Conservation (phyloP, 1,284 basidiomycete genomes). For the Marasmius tenuissimus region DNA sequence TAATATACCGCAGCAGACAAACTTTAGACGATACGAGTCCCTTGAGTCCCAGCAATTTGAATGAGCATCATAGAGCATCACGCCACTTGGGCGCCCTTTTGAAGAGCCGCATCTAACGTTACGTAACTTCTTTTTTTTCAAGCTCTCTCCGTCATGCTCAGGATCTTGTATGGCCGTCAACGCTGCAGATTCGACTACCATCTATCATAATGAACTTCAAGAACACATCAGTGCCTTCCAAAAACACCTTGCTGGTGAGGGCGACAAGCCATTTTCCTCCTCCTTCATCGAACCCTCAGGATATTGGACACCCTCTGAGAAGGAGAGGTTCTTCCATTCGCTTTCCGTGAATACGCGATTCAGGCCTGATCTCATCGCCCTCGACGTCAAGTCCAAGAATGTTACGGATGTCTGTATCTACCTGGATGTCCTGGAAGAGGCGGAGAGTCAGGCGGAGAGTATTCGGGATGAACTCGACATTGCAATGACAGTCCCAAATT, state of each 20-base stretch:
- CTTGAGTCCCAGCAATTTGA: no score
- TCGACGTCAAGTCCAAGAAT: constrained; percentile 24
- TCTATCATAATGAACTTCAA: not conserved
- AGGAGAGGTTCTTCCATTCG: constrained; percentile 16
- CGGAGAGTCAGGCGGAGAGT: constrained; percentile 5
- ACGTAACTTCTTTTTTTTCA: no score
- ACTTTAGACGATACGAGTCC: no score
- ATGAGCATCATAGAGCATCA: no score
- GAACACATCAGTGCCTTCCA: not conserved
- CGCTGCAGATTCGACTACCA: not conserved
- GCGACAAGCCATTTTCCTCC: not conserved
- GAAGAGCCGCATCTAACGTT: no score
- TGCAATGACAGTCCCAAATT: constrained; percentile 59
- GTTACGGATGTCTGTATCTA: constrained; percentile 30
- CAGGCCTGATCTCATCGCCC: constrained; percentile 32
- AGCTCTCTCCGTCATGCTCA: no score
- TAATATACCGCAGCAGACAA: no score
- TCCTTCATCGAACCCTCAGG: not conserved
- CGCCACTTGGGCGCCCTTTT: no score
- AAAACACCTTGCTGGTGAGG: not conserved
- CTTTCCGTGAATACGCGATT: constrained; percentile 28
- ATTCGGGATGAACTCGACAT: constrained; percentile 27
- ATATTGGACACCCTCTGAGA: constrained; percentile 11
- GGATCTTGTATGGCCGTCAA: not conserved
- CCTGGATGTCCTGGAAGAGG: constrained; percentile 21